Evolutionary conservation across 345 rosid genomes (phyloP), one percentile per base, ranked within the genome.

Genomic region (Populus euphratica): DNA sequence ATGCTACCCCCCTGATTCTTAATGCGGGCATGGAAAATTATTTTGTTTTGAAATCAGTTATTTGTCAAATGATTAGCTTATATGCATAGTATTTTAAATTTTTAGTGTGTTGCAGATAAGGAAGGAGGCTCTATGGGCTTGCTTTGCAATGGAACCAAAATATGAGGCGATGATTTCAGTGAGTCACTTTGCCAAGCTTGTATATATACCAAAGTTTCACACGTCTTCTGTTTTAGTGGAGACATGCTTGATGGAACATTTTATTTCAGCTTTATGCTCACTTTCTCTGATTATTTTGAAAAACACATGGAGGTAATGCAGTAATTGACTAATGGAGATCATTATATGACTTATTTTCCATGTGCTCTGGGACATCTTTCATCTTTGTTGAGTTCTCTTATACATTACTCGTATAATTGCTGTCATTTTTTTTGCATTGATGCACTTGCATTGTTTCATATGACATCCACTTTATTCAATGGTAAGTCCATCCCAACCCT

Each of bases 61-160:
- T 38, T 43, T 56, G 38, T 23, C 44, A 31, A 54, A 54, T 54
- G 61, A 54, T 10, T 47, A 6, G 27, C 33, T 23, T 38, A 5
- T 41, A 38, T 64, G 52, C 52, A 62, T 67, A 21, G 21, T 75
- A 18, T 56, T 70, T 66, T 62, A 38, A 68, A 1, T 36, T 27
- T 8, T 61, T 74, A 63, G 43, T 56, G 70, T 75, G 35, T n/a
- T 77, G 81, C 91, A 95, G 99, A 89, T 91, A 69, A 85, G 99
- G 86, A 93, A 95, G 85, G 97, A 92, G 81, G 98, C 98, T 35
- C 83, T 93, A 50, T 93, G 97, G 97, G 92, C 98, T 77, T 87
- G 94, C 85, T 89, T 83, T 87, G 96, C 99, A 4, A 88, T 95
- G 99, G 86, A 85, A 54, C 98, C 99, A n/a, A 83, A 83, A 77